Base-by-base conservation (phyloP, 768 basidiomycete species). In the Vararia minispora region DNA sequence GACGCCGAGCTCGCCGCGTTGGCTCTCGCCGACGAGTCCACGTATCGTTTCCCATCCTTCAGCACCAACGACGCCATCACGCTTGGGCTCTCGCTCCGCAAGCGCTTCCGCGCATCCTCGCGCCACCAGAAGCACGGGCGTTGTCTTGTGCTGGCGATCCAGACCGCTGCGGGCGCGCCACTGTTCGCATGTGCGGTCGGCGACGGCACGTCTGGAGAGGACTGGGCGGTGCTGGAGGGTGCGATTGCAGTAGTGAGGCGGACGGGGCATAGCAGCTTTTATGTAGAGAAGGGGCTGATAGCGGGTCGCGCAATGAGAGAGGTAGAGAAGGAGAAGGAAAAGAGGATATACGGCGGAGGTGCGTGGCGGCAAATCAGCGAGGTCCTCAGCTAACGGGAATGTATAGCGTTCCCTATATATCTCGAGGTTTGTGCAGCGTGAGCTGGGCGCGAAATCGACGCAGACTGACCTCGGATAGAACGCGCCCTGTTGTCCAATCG, bases 151-250 rank as follows among this genome's bases (percentile, higher is more conserved):
- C 75, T 89, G 45, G 79, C 80, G 7, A 75, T 89, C 41, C 84
- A 87, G 57, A 72, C 79, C 12, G 76, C 83, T 42, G 76, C 75
- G 4, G 86, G 86, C 1, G 82, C 88, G 49, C 75, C 75, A 0
- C 59, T 89, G 26, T 88, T 89, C 53, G 66, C 84, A 1, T 89
- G 86, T 50, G 85, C 86, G 1, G 84, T 86, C 25, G 85, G 86
- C 8, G 86, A 88, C 58, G 85, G 86, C 58, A 79, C 86, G 45
- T 82, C 78, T 47, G 55, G 86, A 51, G 84, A 89, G 52, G 82
- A 80, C 47, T 89, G 86, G 86, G 57, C 71, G 22, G 74, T 72
- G 50, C 52, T 88, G 30, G 81, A 88, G 58, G 76, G 79, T 28
- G 87, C 88, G 79, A 65, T 87, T 46, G 73, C 71, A 28, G 78